A percentile compares a stretch with the other conserved stretches of the same genome.
phyloP scores from a whole-genome alignment of 2,329 filamentous ascomycete species.

The Mycosphaerella sp. region DNA sequence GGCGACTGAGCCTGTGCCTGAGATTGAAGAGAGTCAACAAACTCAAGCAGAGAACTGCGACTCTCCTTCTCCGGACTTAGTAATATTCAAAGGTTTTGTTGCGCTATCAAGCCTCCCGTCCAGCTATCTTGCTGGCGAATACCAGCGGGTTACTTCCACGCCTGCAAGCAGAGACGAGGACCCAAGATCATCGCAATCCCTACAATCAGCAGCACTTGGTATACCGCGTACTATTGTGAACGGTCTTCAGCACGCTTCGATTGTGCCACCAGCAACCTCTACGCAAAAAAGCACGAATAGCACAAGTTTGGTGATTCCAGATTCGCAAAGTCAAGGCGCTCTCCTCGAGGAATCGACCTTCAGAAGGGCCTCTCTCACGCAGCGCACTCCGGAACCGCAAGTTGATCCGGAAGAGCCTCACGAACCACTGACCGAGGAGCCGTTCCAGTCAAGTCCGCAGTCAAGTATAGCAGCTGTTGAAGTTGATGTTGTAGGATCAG shows the following conservation, averaged over 20 bases:
- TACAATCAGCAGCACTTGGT: neutral
- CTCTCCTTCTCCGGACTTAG: neutral
- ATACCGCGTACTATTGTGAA: slow-evolving; percentile 3
- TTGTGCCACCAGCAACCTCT: slow-evolving; percentile 8
- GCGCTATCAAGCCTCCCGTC: slow-evolving; percentile 24
- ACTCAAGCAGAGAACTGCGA: neutral
- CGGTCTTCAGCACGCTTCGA: neutral
- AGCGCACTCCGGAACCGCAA: neutral
- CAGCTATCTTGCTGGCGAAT: slow-evolving; percentile 25
- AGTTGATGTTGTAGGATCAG: no score
- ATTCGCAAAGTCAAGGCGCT: slow-evolving; percentile 22
- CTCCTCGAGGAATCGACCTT: slow-evolving; percentile 12
- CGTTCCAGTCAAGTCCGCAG: neutral
- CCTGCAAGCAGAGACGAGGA: slow-evolving; percentile 1
- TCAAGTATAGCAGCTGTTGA: neutral
- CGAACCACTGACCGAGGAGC: neutral
- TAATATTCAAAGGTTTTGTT: neutral
- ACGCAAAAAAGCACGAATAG: slow-evolving; percentile 15
- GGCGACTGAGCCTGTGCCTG: slow-evolving; percentile 12
- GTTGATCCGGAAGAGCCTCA: neutral
- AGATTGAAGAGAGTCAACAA: slow-evolving; percentile 27
- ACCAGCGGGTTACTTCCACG: slow-evolving; percentile 17
- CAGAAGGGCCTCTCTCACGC: slow-evolving; percentile 11
- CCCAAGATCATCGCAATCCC: neutral
- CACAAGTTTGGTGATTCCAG: slow-evolving; percentile 18